Base-by-base conservation (phyloP, 306 rosid genomes). In the Cajanus cajan region DNA sequence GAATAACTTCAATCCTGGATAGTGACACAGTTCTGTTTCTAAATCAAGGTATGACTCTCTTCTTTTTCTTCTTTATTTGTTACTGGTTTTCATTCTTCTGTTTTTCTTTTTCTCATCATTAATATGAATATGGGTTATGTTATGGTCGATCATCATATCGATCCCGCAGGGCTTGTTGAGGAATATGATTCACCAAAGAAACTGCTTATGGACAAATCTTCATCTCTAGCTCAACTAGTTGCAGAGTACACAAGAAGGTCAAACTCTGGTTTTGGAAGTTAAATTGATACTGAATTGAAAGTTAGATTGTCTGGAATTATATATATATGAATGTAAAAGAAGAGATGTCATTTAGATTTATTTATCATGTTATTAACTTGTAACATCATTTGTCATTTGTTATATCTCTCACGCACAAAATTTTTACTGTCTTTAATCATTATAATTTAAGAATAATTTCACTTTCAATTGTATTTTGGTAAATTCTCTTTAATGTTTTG, bases 11-110 rank as follows among this genome's bases (percentile, higher is more conserved):
- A 10, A 83, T 89, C 40, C 85, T 89, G 37, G 76, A 77, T 13
- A 84, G 87, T 61, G 90, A 87, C 86, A 87, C 84, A 89, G 91
- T 89, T 68, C 79, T 91, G 62, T 87, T 89, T 75, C 85, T 89
- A 36, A 89, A 47, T 85, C 82, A 87, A 7, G 93, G 76, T 51
- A 19, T 68, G 36, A 7, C 16, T 43, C 31, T n/a, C n/a, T n/a
- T n/a, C 31, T 28, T 14, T 5, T 43, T 2, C 15, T 43, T 43
- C 47, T 43, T 43, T 43, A 43, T 43, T 43, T 43, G 48, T 43
- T 43, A 43, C n/a, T 43, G 48, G n/a, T 43, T 43, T 43, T 43
- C n/a, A 43, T 43, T 43, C 48, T 43, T 11, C 48, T 28, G n/a
- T 28, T 28, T 28, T 28, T 3, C 1, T 43, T 43, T 43, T 11